phyloP scores from a whole-genome alignment of 352 stramenopile genomes.

The Blastocystis sp. region DNA sequence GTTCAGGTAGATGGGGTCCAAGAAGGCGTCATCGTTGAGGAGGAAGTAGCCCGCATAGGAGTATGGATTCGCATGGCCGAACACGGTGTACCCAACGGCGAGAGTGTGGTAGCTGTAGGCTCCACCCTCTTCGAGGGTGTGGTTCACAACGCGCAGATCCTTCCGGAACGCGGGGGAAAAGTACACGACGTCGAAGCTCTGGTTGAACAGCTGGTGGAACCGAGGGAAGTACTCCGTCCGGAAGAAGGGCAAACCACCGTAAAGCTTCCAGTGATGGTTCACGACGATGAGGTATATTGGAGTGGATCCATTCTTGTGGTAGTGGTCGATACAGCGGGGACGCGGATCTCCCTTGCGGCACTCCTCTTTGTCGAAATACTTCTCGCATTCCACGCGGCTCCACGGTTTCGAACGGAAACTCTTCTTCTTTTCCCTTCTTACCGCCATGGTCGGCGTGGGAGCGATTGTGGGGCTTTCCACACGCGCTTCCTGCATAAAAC shows the following conservation, averaged over 20 bases:
- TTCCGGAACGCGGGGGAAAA: not conserved
- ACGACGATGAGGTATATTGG: slow-evolving; percentile 35
- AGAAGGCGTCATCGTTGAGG: slow-evolving; percentile 48
- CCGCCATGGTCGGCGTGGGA: no score
- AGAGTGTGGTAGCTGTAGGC: slow-evolving; percentile 66
- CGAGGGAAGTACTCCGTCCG: not conserved
- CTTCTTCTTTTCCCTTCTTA: not conserved
- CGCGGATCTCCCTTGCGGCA: slow-evolving; percentile 24
- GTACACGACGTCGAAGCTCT: slow-evolving; percentile 44
- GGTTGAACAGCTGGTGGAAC: slow-evolving; percentile 19
- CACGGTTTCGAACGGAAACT: not conserved
- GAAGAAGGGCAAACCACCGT: not conserved
- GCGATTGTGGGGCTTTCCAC: no score
- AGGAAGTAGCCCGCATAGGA: slow-evolving; percentile 47
- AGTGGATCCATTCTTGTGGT: not conserved
- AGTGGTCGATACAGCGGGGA: not conserved
- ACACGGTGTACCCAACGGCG: not conserved
- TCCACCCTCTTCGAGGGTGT: slow-evolving; percentile 2
- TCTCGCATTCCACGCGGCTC: not conserved
- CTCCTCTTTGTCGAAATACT: not conserved
- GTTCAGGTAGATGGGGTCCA: slow-evolving; percentile 36
- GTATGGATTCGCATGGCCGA: not conserved
- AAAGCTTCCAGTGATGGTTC: slow-evolving; percentile 46
- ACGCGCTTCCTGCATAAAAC: no score
- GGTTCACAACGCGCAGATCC: not conserved